Conservation (phyloP, 106 monocot species). For the Gastrodia elata region DNA sequence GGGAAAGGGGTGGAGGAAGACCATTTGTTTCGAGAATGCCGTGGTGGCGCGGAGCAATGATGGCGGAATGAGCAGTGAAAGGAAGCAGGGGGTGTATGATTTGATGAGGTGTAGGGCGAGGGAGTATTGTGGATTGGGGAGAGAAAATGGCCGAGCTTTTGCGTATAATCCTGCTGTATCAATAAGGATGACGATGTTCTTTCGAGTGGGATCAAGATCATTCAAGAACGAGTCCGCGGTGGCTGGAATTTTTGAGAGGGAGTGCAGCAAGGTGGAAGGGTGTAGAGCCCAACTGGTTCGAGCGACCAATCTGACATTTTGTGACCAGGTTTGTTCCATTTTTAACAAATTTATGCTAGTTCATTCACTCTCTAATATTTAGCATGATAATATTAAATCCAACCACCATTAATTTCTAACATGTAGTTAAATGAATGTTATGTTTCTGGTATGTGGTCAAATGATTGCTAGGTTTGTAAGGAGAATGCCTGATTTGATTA, state of each 20-base stretch:
- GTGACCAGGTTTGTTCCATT: slow-evolving; percentile 39
- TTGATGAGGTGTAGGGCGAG: slow-evolving; percentile 69
- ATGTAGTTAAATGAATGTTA: too few species aligned
- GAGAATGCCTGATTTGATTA: too few species aligned
- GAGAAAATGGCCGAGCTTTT: neutral
- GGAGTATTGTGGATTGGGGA: slow-evolving; percentile 30
- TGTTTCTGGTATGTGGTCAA: too few species aligned
- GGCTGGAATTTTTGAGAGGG: slow-evolving; percentile 28
- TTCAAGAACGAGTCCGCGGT: slow-evolving; percentile 64
- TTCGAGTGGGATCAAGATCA: slow-evolving; percentile 44
- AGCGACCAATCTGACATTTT: slow-evolving; percentile 58
- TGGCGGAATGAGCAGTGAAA: slow-evolving; percentile 21
- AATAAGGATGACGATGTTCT: slow-evolving; percentile 34
- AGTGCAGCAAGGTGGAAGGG: slow-evolving; percentile 39
- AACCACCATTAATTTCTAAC: too few species aligned
- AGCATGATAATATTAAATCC: too few species aligned
- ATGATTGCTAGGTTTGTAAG: too few species aligned
- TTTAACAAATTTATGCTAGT: too few species aligned
- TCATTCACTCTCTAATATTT: too few species aligned
- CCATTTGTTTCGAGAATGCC: slow-evolving; percentile 51
- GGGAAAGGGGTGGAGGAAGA: neutral
- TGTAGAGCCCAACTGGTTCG: slow-evolving; percentile 33
- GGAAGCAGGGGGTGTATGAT: slow-evolving; percentile 31
- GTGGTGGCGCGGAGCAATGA: slow-evolving; percentile 64
- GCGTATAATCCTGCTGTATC: too few species aligned